Evolutionary conservation across 2,329 filamentous ascomycete genomes (phyloP).

Genomic region (Penicillium sp.): DNA sequence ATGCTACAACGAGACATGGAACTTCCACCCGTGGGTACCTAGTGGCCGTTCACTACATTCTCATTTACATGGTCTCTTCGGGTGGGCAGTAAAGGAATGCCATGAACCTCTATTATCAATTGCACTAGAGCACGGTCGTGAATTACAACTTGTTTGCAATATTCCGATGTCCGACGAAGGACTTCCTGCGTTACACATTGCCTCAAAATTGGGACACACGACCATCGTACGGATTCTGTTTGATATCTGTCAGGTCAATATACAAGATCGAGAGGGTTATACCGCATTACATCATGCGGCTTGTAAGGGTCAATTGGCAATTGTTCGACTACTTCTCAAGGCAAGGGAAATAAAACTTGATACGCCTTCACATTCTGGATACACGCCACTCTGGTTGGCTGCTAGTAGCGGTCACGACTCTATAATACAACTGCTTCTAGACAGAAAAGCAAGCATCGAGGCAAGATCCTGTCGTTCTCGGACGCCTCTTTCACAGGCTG

Average conservation of each 20-base stretch:
- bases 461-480: background rate
- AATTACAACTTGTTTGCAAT: constrained; percentile 14
- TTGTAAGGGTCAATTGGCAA: background rate
- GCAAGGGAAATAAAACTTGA: background rate
- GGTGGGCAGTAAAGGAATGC: constrained; percentile 20
- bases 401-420: constrained; percentile 1
- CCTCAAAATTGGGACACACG: constrained; percentile 15
- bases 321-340: background rate
- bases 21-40: constrained; percentile 21
- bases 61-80: constrained; percentile 19
- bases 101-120: constrained; percentile 18
- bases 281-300: constrained; percentile 12
- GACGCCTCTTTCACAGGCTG: constrained; percentile 10
- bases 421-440: constrained; percentile 1
- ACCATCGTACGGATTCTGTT: background rate
- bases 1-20: constrained; percentile 20
- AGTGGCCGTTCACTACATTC: constrained; percentile 18
- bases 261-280: constrained; percentile 6
- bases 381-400: constrained; percentile 12
- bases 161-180: constrained; percentile 18
- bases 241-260: constrained; percentile 5
- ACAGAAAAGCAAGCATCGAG: constrained; percentile 3
- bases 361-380: background rate
- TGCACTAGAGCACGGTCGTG: background rate
- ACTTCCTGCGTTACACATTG: constrained; percentile 20